Evolutionary conservation across 179 eudicot genomes (phyloP), one percentile per base, ranked within the genome.

Genomic region (Spinacia oleracea): DNA sequence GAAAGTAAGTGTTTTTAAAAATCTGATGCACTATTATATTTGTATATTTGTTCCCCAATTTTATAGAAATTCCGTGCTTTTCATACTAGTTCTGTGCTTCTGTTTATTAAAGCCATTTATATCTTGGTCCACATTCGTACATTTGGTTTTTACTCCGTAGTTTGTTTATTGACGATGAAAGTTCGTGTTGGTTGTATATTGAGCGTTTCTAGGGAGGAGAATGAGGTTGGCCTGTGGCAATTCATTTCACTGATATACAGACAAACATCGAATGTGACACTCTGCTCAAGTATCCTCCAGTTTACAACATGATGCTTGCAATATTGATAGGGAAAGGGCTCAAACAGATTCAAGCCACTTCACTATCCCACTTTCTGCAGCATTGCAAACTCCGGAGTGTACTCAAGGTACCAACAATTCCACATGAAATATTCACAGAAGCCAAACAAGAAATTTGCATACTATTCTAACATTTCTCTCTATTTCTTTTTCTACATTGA

Each of bases 201-300:
- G 21, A 53, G 58, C 18, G 23, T 53, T 53, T 0, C 2, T 46
- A 3, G 1, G 16, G 3, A 12, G 16, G 23, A 0, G 4, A 1
- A n/a, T n/a, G n/a, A n/a, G n/a, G n/a, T n/a, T n/a, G 43, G 23
- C 68, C 79, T 21, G 72, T 79, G 59, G 79, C 85, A 34, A 70
- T 83, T 34, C 85, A 83, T 73, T 75, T 79, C 53, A 83, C 85
- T 69, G 82, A 70, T 62, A 71, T 83, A 58, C 64, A 75, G 69
- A 66, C 77, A 32, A 51, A 73, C 53, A n/a, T 83, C 0, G 76
- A 75, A 56, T 83, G 82, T 21, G 85, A 82, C 48, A 79, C 27
- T 45, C 45, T 55, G 56, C 34, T 60, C 72, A 69, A 40, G 50
- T 42, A 27, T 65, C 73, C 0, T 40, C 45, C 34, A 29, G 32